phyloP scores from a whole-genome alignment of 768 basidiomycete genomes.

The Boletus eberwhitei region DNA sequence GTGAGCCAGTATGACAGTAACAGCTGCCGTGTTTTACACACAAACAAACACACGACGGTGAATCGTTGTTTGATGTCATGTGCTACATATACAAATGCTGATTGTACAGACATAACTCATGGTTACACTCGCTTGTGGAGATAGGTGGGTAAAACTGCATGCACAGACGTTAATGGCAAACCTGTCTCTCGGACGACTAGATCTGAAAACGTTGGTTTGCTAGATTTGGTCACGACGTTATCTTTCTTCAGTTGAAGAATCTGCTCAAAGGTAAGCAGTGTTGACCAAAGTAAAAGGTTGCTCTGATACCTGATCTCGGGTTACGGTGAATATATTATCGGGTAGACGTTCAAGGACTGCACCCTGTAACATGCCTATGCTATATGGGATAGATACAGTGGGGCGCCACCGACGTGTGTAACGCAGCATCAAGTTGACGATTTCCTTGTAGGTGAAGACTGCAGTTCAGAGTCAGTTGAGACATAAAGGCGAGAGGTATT shows the following conservation, averaged over 20 bases:
- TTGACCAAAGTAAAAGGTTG: neutral
- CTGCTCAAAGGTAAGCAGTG: slow-evolving; percentile 32
- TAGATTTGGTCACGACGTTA: slow-evolving; percentile 45
- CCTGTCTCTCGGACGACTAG: slow-evolving; percentile 38
- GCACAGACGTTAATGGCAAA: slow-evolving; percentile 43
- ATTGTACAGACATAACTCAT: neutral
- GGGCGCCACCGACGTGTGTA: slow-evolving; percentile 52
- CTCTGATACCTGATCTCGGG: slow-evolving; percentile 56
- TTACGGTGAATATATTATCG: slow-evolving; percentile 62
- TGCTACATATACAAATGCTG: neutral
- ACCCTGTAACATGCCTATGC: slow-evolving; percentile 62
- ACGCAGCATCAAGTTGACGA: slow-evolving; percentile 61
- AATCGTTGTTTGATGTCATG: too few species aligned
- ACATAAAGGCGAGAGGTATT: slow-evolving; percentile 29
- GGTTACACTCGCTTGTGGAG: neutral
- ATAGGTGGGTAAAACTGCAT: slow-evolving; percentile 57
- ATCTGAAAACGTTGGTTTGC: slow-evolving; percentile 29
- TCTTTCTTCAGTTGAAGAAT: slow-evolving; percentile 60
- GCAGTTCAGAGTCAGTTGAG: slow-evolving; percentile 25
- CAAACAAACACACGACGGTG: neutral
- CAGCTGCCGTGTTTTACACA: neutral
- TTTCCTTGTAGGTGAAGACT: slow-evolving; percentile 67
- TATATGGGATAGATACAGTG: slow-evolving; percentile 62
- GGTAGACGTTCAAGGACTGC: slow-evolving; percentile 62
- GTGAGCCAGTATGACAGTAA: neutral